Base-by-base conservation (phyloP, 306 rosid genomes). In the Parietaria judaica region DNA sequence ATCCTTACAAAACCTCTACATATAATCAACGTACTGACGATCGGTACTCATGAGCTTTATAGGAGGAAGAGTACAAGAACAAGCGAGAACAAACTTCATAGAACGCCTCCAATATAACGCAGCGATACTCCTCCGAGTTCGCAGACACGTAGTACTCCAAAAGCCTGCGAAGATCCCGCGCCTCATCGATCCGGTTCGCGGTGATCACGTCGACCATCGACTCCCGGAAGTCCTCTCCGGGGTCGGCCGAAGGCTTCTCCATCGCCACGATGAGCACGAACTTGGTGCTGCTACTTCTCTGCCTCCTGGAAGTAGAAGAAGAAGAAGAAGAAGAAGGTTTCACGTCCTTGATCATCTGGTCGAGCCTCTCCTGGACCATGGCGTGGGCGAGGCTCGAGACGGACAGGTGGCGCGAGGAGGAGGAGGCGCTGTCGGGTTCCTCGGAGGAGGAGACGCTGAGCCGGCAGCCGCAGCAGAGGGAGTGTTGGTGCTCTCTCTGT, bases 281-380 rank as follows among this genome's bases (percentile, higher is more conserved):
- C 74, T 80, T 88, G 4, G 88, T 13, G 13, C 51, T 53, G 47
- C 55, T 58, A 3, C 53, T 74, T 49, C 77, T 75, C 4, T 73
- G 80, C 78, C 76, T 77, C 49, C 80, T 71, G 64, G 53, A 49
- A 49, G 53, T 2, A 49, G 53, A 49, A 9, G 53, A 11, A 7
- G 53, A n/a, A 49, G 53, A 49, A 49, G 53, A 49, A 9, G 53
- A 11, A 7, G 53, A n/a, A 80, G 83, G 52, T 60, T 70, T 83
- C 10, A 64, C 60, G 74, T 88, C 84, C 46, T 66, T 80, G n/a
- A 92, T 88, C 79, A 88, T 77, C 60, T 88, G 95, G 49, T 86
- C 94, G 15, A 92, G 84, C 64, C 88, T 80, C 72, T 88, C 99
- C 71, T 88, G 99, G 58, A 88, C 96, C 99, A 92, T 92, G 60